These are phyloP conservation scores for Venturia carpophila DNA, from an alignment of 2,329 filamentous ascomycete genomes.

Conservation along the genomic window DNA sequence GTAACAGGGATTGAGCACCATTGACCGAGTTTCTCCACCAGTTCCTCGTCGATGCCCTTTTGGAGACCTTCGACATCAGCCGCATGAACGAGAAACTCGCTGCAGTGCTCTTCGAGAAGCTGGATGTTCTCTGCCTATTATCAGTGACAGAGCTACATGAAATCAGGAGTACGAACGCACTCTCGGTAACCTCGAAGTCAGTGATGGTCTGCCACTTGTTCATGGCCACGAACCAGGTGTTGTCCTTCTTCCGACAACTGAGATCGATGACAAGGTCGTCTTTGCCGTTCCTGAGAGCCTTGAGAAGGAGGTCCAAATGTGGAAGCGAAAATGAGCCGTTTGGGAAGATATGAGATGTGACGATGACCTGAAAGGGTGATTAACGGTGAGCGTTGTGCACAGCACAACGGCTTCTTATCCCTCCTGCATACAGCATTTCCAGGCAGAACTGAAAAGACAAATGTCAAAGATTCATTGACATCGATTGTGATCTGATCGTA, in stretches of 20 bases:
- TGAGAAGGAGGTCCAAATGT: constrained; percentile 65
- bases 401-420: too few species aligned
- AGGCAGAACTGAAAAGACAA: too few species aligned
- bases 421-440: too few species aligned
- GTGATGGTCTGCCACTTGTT: constrained; percentile 99
- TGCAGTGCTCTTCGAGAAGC: constrained; percentile 80
- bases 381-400: background rate
- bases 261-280: constrained; percentile 87
- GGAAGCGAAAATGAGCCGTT: constrained; percentile 70
- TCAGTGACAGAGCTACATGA: constrained; percentile 19
- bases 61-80: constrained; percentile 95
- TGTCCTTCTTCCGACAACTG: constrained; percentile 70
- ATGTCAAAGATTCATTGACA: too few species aligned
- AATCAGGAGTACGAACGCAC: constrained; percentile 40
- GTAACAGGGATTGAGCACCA: constrained; percentile 94
- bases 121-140: constrained; percentile 61
- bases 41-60: constrained; percentile 76
- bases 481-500: too few species aligned
- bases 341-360: constrained; percentile 92
- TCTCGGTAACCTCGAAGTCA: constrained; percentile 85
- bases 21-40: constrained; percentile 66
- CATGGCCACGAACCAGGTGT: constrained; percentile 94
- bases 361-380: constrained; percentile 66
- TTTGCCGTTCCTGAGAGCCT: constrained; percentile 64
- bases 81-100: constrained; percentile 93